These are phyloP conservation scores for Penicillium sp. DNA, from an alignment of 2,329 filamentous ascomycete genomes.

Conservation along the genomic window DNA sequence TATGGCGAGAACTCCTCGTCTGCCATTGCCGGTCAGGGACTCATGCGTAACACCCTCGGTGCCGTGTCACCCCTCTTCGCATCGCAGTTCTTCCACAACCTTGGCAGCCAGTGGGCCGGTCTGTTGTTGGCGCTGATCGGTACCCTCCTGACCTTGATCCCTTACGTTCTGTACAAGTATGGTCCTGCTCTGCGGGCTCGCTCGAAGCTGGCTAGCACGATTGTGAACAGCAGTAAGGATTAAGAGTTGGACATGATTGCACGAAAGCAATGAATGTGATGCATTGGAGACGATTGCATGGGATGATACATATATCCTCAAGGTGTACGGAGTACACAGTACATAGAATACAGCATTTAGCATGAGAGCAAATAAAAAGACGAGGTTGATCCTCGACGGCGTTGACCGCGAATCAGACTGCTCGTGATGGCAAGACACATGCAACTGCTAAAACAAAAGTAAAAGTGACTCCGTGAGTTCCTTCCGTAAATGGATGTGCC, in stretches of 20 bases:
- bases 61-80: conserved; percentile 59
- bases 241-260: not conserved
- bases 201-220: conserved; percentile 34
- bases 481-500: not conserved
- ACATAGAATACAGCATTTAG: not conserved
- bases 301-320: too few relatives aligned
- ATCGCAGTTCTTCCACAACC: conserved; percentile 57
- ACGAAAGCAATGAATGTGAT: not conserved
- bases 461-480: not conserved
- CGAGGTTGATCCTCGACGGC: conserved; percentile 3
- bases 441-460: not conserved
- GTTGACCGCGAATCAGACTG: not conserved
- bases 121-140: conserved; percentile 54
- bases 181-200: conserved; percentile 35
- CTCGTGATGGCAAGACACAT: too few relatives aligned
- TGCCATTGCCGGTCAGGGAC: conserved; percentile 55
- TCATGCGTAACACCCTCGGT: conserved; percentile 59
- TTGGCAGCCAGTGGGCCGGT: conserved; percentile 58
- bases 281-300: not conserved
- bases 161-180: conserved; percentile 35
- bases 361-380: not conserved
- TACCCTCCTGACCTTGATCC: conserved; percentile 38
- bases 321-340: not conserved
- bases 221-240: conserved; percentile 8
- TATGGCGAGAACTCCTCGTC: conserved; percentile 50